These are phyloP conservation scores for Exophiala xenobiotica DNA, from an alignment of 2,329 filamentous ascomycete genomes.

Conservation along the genomic window DNA sequence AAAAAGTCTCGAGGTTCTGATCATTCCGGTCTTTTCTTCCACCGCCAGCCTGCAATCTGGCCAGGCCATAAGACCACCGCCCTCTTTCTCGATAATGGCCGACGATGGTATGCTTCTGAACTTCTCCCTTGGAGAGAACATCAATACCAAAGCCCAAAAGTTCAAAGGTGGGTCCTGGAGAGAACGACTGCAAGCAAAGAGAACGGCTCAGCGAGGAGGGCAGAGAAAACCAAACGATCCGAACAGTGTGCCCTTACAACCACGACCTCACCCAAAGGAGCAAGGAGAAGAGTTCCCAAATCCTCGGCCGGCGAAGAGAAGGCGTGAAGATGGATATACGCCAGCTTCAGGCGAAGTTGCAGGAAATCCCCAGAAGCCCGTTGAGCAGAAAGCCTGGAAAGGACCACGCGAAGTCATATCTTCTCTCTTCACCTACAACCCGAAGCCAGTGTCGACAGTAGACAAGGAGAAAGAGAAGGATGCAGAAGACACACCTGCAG, in stretches of 20 bases:
- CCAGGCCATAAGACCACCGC: neutral
- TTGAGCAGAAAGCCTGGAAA: conserved; percentile 12
- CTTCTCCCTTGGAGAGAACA: conserved; percentile 73
- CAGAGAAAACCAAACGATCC: conserved; percentile 32
- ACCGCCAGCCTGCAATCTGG: too few relatives aligned
- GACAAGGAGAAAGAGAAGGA: conserved; percentile 40
- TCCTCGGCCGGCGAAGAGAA: conserved; percentile 41
- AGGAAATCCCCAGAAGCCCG: conserved; percentile 7
- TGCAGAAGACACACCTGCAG: conserved; percentile 51
- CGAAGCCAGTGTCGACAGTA: conserved; percentile 57
- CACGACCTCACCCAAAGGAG: conserved; percentile 3
- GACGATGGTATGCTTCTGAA: conserved; percentile 96
- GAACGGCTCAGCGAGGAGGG: conserved; percentile 57
- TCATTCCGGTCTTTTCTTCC: conserved; percentile 1
- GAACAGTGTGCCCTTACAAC: conserved; percentile 16
- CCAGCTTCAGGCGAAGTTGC: conserved; percentile 25
- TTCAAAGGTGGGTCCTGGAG: conserved; percentile 94
- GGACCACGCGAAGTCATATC: conserved; percentile 69
- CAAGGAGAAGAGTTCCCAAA: conserved; percentile 37
- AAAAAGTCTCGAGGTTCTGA: conserved; percentile 12
- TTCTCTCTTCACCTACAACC: conserved; percentile 89
- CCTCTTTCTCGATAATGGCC: conserved; percentile 48
- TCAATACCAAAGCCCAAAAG: conserved; percentile 55
- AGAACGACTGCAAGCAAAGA: conserved; percentile 79
- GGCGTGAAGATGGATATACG: conserved; percentile 42